Base-by-base conservation (phyloP, 352 stramenopile genomes). In the Globisporangium mamillatum region DNA sequence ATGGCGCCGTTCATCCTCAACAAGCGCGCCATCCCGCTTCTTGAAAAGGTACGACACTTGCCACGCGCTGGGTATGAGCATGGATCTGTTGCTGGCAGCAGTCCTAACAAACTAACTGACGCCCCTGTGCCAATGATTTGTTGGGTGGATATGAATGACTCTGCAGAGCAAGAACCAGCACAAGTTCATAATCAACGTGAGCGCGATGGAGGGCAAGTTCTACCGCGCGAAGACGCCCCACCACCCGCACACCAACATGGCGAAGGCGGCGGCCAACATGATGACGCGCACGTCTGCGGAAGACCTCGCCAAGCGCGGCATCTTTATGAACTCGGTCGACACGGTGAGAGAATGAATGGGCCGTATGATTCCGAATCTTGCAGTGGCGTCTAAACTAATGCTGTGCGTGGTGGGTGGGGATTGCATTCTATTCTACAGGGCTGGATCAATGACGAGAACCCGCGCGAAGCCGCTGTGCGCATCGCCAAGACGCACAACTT, bases 391-490 rank as follows among this genome's bases (percentile, higher is more conserved):
- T 22, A 50, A 50, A 14, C 6, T 50, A 50, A 50, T 8, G 41
- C 6, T 50, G 16, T 50, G 16, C 41, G 41, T 50, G 16, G 12
- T 48, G 41, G 41, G 16, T 32, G 29, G 29, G 29, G 29, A 32
- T 32, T 32, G 29, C 29, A 48, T 48, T 16, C 4, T 48, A 16
- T 55, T 27, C 12, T 48, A 14, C n/a, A 82, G 75, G 94, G 95
- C 69, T 99, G 95, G 95, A 98, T 99, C 73, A 99, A 99, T 74
- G 94, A 98, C 73, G 95, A 99, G 73, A 98, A 98, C 79, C 95
- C 95, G 44, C 78, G 95, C n/a, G 90, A 98, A 36, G 82, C 90
- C 52, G 95, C 96, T 27, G 87, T 77, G 63, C 91, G 90, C 46
- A 98, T 96, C 68, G 93, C 92, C 3, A 80, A 88, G 66, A 88